Base-by-base conservation (phyloP, 805 yeast species). In the Ogataea chonburiensis region DNA sequence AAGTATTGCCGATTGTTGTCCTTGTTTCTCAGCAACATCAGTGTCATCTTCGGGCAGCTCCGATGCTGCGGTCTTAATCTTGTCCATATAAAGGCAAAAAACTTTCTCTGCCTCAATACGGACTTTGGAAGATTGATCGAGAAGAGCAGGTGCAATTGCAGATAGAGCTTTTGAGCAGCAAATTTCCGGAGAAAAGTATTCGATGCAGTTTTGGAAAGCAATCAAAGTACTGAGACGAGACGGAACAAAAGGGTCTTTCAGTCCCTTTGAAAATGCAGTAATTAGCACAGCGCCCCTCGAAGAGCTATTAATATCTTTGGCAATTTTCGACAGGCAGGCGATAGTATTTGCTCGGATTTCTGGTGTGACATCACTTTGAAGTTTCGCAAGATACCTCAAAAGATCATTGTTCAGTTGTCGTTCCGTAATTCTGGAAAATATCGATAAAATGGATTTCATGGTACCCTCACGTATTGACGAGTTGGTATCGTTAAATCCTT, bases 321-420 rank as follows among this genome's bases (percentile, higher is more conserved):
- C 79, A 28, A 87, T 76, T 37, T 76, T 75, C 25, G 83, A 77
- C 21, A 87, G 70, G 27, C 85, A 70, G 14, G 82, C 68, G 11
- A 86, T 74, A 0, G 95, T 85, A 51, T 82, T 83, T 3, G 86
- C 83, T 48, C 96, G 64, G 19, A 87, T 81, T 8, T 83, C 82
- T 2, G 91, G 81, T 32, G 75, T 77, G 4, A 77, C 77, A 55
- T 87, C 96, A 58, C 70, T 74, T 55, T 86, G 95, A 7, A 87
- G 71, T 49, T 80, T 85, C 0, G 98, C 98, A 37, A 91, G 65
- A 37, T 77, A 71, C 46, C 94, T 73, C 37, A 91, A 64, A 15
- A 91, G 63, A 31, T 93, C 98, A 52, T 88, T 88, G 57, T 91
- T 91, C 31, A 89, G 66, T 56, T 85, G 95, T 37, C 95, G 73